Base-by-base conservation (phyloP, 2,329 filamentous ascomycete species). In the Pseudocercospora fijiensis region DNA sequence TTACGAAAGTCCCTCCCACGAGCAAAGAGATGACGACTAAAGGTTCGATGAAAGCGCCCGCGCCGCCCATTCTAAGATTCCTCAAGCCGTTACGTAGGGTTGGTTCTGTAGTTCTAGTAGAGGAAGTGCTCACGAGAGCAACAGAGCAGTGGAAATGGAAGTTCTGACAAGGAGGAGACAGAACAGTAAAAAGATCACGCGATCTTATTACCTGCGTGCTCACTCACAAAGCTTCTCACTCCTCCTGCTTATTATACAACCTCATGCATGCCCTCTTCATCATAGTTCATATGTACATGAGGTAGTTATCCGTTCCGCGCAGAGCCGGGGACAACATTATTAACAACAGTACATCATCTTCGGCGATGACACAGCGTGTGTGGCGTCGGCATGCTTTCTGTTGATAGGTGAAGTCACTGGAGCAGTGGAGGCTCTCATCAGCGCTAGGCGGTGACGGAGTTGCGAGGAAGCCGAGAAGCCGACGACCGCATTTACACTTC, bases 1-100 rank as follows among this genome's bases (percentile, higher is more conserved):
- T 88, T 68, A 88, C 80, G 79, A 84, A 85, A 16, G 86, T 86
- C 26, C 86, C 86, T 61, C 84, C 83, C 63, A 86, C 82, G 13
- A 89, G 80, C 24, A 89, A 78, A 22, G 81, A 78, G 58, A 88
- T 77, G 30, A 89, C 86, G 2, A 86, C 80, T 13, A 87, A 76
- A n/a, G 86, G 86, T 70, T 89, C 86, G 60, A 87, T 76, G 64
- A 87, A 78, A 16, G 83, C 83, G 49, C 85, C 85, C 51, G 79
- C 78, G 37, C 84, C 85, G n/a, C n/a, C n/a, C n/a, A n/a, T n/a
- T n/a, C n/a, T n/a, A n/a, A n/a, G n/a, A n/a, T n/a, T n/a, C n/a
- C n/a, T n/a, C n/a, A n/a, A n/a, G n/a, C n/a, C n/a, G n/a, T n/a
- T n/a, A n/a, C n/a, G n/a, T n/a, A n/a, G n/a, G 30, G 2, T 13